Conservation (phyloP, 2,329 filamentous ascomycete species). For the Leptographium flavum region DNA sequence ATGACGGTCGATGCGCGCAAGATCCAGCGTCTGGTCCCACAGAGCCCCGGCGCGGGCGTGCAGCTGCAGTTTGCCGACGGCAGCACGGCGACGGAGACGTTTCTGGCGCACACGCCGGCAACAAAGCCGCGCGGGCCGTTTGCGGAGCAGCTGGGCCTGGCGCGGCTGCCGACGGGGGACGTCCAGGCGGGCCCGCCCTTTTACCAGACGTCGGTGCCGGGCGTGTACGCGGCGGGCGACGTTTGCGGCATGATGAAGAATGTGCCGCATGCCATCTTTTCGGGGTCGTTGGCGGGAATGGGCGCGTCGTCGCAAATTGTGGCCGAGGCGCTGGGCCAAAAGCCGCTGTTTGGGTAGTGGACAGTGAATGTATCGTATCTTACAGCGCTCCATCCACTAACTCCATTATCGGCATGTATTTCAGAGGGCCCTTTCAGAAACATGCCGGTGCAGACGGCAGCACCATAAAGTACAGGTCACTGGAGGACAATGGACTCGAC, state of each 20-base stretch:
- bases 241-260: conserved; percentile 13
- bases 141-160: conserved; percentile 28
- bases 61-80: conserved; percentile 26
- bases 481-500: too few species aligned
- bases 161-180: conserved; percentile 25
- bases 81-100: conserved; percentile 20
- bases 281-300: background rate
- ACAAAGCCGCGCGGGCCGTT: conserved; percentile 25
- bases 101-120: conserved; percentile 23
- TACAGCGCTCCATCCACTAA: too few species aligned
- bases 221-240: conserved; percentile 41
- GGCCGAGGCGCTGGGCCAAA: too few species aligned
- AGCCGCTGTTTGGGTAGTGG: too few species aligned
- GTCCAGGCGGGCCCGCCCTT: conserved; percentile 29
- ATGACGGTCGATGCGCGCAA: conserved; percentile 20
- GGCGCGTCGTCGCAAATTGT: too few species aligned
- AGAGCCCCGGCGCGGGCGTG: conserved; percentile 13
- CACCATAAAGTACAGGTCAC: too few species aligned
- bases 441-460: too few species aligned
- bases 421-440: too few species aligned
- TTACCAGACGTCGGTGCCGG: conserved; percentile 31
- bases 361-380: too few species aligned
- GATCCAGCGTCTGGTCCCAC: conserved; percentile 18
- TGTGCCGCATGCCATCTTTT: background rate
- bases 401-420: too few species aligned